Evolutionary conservation across 2,329 filamentous ascomycete species (phyloP), one percentile per base, ranked within the genome.

Genomic region (Fusarium dlaminii): DNA sequence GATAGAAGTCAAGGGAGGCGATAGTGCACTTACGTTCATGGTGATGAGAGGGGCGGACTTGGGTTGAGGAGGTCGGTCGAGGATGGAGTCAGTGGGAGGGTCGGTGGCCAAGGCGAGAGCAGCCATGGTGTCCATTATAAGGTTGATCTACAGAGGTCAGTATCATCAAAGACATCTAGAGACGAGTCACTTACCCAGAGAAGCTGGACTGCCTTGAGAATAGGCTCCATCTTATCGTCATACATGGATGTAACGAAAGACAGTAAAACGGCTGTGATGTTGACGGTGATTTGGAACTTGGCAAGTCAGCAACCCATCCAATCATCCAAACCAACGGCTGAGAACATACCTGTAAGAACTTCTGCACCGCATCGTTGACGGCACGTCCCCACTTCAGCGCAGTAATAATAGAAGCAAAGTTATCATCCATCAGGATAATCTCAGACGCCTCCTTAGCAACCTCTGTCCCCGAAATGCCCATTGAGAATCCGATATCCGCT

Each of bases 81-180:
- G 85, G 27, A 98, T 92, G 73, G 90, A 92, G 55, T 93, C 91
- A 8, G 93, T 93, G 0, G 95, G 95, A 10, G 94, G 94, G 79
- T 98, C 95, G 2, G 95, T 98, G 1, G 95, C 95, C 45, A 98
- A 88, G 9, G 95, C 95, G 36, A 98, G 87, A 10, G 95, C 95
- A 30, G 95, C 95, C 71, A 98, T 94, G 0, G 95, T 98, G 78
- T 98, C 95, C 95, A 98, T 98, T 84, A 98, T 98, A 73, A 98
- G 86, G 78, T 98, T 98, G 77, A 70, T 70, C 67, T 70, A 0
- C 6, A 6, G 2, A 32, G 3, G 1, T 69, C 2, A 70, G 29
- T 46, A n/a, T 1, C 3, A 20, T 11, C 14, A 10, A 0, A 3
- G 6, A 13, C 5, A 29, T 22, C 8, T 6, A 0, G 4, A 17